Base-by-base conservation (phyloP, 192 early-diverging fungal species). In the Coemansia sp. region DNA sequence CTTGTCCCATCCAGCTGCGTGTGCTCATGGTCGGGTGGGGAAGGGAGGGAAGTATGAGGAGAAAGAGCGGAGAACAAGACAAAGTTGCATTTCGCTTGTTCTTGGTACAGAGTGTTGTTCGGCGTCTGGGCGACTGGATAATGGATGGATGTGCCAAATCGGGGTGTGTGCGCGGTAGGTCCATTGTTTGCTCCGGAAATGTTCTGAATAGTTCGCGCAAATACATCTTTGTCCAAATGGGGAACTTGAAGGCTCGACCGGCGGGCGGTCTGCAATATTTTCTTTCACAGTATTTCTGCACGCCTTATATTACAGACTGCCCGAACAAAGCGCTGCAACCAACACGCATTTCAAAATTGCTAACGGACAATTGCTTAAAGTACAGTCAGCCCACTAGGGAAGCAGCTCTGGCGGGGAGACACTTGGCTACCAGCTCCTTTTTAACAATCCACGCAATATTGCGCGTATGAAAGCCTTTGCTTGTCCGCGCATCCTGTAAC, bases 31-130 rank as follows among this genome's bases (percentile, higher is more conserved):
- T 33, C 52, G 32, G 52, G 52, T 29, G 23, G 52, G 20, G 17
- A 33, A 48, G 64, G 63, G 63, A 65, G 36, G 59, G 36, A n/a
- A 14, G 43, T 49, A 40, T 23, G 62, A 54, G 57, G 35, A 59
- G 62, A 63, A 63, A 63, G 62, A 63, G 62, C 48, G 35, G 62
- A 50, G 62, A 54, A 32, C 45, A 48, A 48, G 45, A 15, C 45
- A 48, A 48, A 48, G 7, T 15, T 6, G 45, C 45, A 11, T 19
- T 48, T 48, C 19, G 19, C 45, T 48, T n/a, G 45, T 19, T 48
- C n/a, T 48, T 33, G 34, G 60, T 15, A 15, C 45, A 17, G 45
- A 15, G 11, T 54, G 52, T 13, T 29, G 29, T 29, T 29, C 29
- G 29, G 10, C 15, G 32, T 54, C 22, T 54, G 52, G 15, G 9